A percentile compares a stretch with the other conserved stretches of the same genome.
Conservation (phyloP, 768 basidiomycete genomes). For the Boletus coccyginus region DNA sequence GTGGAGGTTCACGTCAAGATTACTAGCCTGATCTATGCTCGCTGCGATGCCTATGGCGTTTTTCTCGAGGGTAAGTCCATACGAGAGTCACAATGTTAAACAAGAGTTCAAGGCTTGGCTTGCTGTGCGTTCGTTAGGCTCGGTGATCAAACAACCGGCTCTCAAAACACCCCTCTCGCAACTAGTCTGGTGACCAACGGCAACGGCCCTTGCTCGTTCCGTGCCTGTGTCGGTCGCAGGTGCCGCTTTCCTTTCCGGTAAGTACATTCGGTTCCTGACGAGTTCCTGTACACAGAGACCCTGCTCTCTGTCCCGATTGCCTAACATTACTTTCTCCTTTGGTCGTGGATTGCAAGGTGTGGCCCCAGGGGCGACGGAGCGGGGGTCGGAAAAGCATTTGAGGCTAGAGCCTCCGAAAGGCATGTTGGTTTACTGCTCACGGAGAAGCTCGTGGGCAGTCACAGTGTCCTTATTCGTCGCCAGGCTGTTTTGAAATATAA, state of each 20-base stretch:
- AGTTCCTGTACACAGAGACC: neutral
- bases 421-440: conserved; percentile 41
- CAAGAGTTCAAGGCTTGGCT: neutral
- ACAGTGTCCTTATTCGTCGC: neutral
- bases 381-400: conserved; percentile 38
- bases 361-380: conserved; percentile 43
- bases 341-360: conserved; percentile 50
- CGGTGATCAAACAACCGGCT: conserved; percentile 51
- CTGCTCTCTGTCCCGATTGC: conserved; percentile 35
- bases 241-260: conserved; percentile 48
- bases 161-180: conserved; percentile 40
- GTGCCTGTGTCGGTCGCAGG: conserved; percentile 48
- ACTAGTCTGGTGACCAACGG: too few relatives aligned
- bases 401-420: conserved; percentile 37
- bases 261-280: conserved; percentile 7
- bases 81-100: neutral
- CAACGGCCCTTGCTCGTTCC: conserved; percentile 43
- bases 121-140: conserved; percentile 29
- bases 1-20: conserved; percentile 46
- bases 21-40: conserved; percentile 44
- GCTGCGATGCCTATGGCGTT: conserved; percentile 44
- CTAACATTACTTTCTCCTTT: conserved; percentile 49
- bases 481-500: neutral
- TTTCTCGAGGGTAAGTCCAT: conserved; percentile 43
- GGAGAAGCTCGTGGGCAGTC: conserved; percentile 25